A percentile compares a stretch with the other conserved stretches of the same genome.
Evolutionary conservation across 495 filamentous ascomycete species (phyloP).

Genomic region (Melanomma pulvis-pyrius): DNA sequence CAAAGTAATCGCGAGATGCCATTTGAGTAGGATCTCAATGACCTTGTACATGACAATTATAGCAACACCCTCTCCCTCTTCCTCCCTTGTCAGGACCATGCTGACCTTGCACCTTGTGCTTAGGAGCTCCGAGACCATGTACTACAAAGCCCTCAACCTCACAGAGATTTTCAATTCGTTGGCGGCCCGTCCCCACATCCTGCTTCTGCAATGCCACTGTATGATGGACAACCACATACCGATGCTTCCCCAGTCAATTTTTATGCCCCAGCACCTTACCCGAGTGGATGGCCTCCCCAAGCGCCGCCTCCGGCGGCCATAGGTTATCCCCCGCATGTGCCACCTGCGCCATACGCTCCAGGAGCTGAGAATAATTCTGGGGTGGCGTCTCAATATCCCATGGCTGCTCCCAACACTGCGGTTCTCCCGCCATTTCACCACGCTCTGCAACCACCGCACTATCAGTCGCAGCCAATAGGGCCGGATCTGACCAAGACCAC

Average conservation of each 20-base stretch:
- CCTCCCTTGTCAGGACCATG: too few species aligned
- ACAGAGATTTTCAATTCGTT: constrained; percentile 28
- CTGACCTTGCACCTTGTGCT: too few species aligned
- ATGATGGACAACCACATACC: constrained; percentile 15
- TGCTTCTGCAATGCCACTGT: constrained; percentile 9
- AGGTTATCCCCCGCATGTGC: constrained; percentile 21
- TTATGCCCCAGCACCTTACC: constrained; percentile 17
- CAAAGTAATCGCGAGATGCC: too few species aligned
- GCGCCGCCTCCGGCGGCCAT: constrained; percentile 24
- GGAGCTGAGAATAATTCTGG: constrained; percentile 23
- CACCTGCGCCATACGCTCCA: constrained; percentile 13
- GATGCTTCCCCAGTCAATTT: constrained; percentile 10
- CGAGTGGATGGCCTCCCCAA: constrained; percentile 18
- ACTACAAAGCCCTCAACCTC: constrained; percentile 36
- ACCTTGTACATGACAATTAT: too few species aligned
- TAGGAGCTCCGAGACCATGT: constrained; percentile 37
- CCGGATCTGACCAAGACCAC: constrained; percentile 53
- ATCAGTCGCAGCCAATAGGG: constrained; percentile 18
- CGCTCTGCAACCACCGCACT: constrained; percentile 27
- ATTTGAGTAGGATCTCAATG: too few species aligned
- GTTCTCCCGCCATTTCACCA: constrained; percentile 15
- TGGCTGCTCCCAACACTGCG: constrained; percentile 7
- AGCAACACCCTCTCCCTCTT: too few species aligned
- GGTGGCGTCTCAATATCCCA: constrained; percentile 14
- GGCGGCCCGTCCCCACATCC: constrained; percentile 26